These are phyloP conservation scores for Stevia rebaudiana DNA, from an alignment of 140 eudicot species.

Conservation along the genomic window DNA sequence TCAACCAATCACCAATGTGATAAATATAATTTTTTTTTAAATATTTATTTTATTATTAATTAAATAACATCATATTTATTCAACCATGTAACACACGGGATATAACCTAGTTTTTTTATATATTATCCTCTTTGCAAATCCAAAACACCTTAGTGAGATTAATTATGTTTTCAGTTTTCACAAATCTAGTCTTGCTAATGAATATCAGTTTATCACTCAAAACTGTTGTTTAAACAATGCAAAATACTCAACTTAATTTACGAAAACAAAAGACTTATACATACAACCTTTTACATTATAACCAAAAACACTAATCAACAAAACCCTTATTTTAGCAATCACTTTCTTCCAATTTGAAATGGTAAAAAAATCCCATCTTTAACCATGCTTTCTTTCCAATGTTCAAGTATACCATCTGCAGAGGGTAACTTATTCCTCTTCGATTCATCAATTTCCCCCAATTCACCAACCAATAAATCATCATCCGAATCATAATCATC, in stretches of 20 bases:
- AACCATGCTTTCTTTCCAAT: slow-evolving; percentile 60
- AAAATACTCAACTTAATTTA: slow-evolving; percentile 3
- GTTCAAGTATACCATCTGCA: slow-evolving; percentile 67
- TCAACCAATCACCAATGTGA: no score
- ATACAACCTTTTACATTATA: slow-evolving; percentile 22
- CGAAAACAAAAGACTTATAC: slow-evolving; percentile 1
- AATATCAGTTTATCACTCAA: slow-evolving; percentile 1
- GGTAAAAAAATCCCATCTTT: slow-evolving; percentile 43
- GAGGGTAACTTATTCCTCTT: slow-evolving; percentile 44
- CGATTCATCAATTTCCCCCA: slow-evolving; percentile 34
- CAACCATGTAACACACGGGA: no score
- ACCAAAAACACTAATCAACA: slow-evolving; percentile 12
- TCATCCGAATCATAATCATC: slow-evolving; percentile 36
- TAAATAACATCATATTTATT: no score
- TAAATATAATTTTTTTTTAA: no score
- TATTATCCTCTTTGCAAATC: no score
- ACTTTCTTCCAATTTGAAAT: slow-evolving; percentile 30
- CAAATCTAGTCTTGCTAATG: neutral
- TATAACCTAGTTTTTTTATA: no score
- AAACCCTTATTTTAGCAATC: slow-evolving; percentile 15
- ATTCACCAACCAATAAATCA: slow-evolving; percentile 34
- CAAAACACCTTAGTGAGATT: neutral
- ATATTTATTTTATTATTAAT: no score
- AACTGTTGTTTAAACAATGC: neutral
- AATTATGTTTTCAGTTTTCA: neutral